These are phyloP conservation scores for Chrysanthemum lavandulifolium DNA, from an alignment of 129 eudicot species.

Conservation along the genomic window DNA sequence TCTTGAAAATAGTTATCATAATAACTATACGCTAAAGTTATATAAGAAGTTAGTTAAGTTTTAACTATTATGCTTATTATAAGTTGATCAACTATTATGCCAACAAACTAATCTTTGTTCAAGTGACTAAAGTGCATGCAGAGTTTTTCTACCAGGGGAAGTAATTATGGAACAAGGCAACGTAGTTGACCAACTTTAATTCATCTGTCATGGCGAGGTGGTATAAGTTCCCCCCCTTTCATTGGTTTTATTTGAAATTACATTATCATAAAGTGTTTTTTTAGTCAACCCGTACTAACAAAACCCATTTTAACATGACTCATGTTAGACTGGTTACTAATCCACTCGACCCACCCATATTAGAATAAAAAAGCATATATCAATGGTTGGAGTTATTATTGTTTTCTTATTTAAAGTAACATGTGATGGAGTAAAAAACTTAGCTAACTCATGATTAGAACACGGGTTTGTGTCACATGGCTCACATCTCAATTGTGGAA, in stretches of 20 bases:
- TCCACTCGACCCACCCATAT: too few species aligned
- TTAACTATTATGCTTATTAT: neutral
- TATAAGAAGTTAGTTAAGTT: neutral
- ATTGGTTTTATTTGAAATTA: neutral
- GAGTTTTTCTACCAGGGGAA: conserved; percentile 98
- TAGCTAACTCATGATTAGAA: conserved; percentile 62
- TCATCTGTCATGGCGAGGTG: conserved; percentile 85
- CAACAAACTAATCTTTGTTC: conserved; percentile 19
- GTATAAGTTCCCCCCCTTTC: conserved; percentile 38
- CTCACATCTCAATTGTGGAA: conserved; percentile 50
- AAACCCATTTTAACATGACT: too few species aligned
- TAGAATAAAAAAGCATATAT: neutral
- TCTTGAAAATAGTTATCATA: too few species aligned
- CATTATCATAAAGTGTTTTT: too few species aligned
- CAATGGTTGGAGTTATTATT: neutral
- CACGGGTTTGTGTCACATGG: conserved; percentile 33
- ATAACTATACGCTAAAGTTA: neutral
- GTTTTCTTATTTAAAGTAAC: conserved; percentile 18
- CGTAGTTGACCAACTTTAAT: conserved; percentile 89
- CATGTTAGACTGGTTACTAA: too few species aligned
- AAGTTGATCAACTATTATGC: conserved; percentile 1
- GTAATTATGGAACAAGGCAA: conserved; percentile 92
- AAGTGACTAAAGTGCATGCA: conserved; percentile 88
- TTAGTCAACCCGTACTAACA: too few species aligned
- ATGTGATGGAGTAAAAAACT: conserved; percentile 51